Percentiles rank a stretch among this genome's conserved stretches.
phyloP scores from a whole-genome alignment of 2,329 filamentous ascomycete species.

The Arachnomyces sp. region DNA sequence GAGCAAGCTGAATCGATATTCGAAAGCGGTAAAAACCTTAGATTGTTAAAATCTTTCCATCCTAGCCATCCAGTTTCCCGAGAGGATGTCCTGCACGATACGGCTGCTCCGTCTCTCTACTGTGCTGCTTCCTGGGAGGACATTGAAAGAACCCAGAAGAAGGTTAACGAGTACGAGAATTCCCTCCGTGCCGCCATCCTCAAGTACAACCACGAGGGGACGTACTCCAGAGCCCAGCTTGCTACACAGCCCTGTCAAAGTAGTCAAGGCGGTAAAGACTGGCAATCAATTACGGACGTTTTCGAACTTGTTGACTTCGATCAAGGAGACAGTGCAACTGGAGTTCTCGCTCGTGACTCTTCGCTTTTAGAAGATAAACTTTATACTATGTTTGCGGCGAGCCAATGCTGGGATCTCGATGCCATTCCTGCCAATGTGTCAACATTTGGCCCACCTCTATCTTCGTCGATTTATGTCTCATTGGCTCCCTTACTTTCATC shows the following conservation, averaged over 20 bases:
- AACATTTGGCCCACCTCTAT: conserved; percentile 33
- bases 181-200: conserved; percentile 31
- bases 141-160: conserved; percentile 56
- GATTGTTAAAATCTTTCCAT: conserved; percentile 64
- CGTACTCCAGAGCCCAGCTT: conserved; percentile 18
- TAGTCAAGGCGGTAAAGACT: not conserved
- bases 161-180: conserved; percentile 42
- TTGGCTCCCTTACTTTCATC: conserved; percentile 65
- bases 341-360: conserved; percentile 17
- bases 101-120: conserved; percentile 50
- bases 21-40: conserved; percentile 68
- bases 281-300: conserved; percentile 4
- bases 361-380: conserved; percentile 24
- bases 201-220: conserved; percentile 24
- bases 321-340: conserved; percentile 10
- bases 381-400: conserved; percentile 20
- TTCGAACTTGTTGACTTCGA: conserved; percentile 7
- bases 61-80: conserved; percentile 61
- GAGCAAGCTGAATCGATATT: conserved; percentile 68
- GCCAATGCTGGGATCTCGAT: conserved; percentile 15
- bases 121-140: conserved; percentile 69
- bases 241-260: not conserved
- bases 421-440: conserved; percentile 9
- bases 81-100: conserved; percentile 39
- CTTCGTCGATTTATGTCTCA: conserved; percentile 57